Base-by-base conservation (phyloP, 1,139 yeast species). In the Geotrichum reessii region DNA sequence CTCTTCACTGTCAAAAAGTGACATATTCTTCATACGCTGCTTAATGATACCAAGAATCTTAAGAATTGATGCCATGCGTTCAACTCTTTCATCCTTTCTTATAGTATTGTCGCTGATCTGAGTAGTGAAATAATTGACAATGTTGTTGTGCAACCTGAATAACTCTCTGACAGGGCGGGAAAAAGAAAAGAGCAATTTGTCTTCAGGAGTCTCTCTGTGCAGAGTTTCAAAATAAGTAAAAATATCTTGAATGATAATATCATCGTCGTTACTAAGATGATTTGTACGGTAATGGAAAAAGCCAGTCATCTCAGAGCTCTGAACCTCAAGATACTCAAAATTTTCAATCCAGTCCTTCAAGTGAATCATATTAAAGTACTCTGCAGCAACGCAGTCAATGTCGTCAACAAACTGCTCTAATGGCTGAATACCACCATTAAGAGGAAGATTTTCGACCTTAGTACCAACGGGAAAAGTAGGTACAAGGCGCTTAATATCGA, bases 331-430 rank as follows among this genome's bases (percentile, higher is more conserved):
- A 1, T 85, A 74, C 68, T 90, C 95, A 69, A 82, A 87, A 7
- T 85, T 80, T 59, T 80, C 80, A 62, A 90, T 78, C 97, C 98
- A 93, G 68, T 92, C 96, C 61, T 81, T 83, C 19, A 84, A 71
- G 40, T 83, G 78, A 27, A 88, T 81, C 24, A 84, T 80, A 37
- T 76, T 77, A 67, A 87, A 84, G 52, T 86, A 78, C 3, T 81
- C 81, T 0, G 82, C 77, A 48, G 87, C 79, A 9, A 89, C 75
- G 44, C 78, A 75, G 71, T 93, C 93, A 62, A 92, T 72, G 56
- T 81, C 81, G 61, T 81, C 81, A 40, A 90, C 76, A 70, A 87
- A 82, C 64, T 78, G 73, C 64, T 83, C 85, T 67, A 86, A 60
- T 14, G 65, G 63, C 12, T 61, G 63, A 14, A 65, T 58, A 3